A percentile compares a stretch with the other conserved stretches of the same genome.
Conservation (phyloP, 495 filamentous ascomycete species). For the Alectoria sarmentosa region DNA sequence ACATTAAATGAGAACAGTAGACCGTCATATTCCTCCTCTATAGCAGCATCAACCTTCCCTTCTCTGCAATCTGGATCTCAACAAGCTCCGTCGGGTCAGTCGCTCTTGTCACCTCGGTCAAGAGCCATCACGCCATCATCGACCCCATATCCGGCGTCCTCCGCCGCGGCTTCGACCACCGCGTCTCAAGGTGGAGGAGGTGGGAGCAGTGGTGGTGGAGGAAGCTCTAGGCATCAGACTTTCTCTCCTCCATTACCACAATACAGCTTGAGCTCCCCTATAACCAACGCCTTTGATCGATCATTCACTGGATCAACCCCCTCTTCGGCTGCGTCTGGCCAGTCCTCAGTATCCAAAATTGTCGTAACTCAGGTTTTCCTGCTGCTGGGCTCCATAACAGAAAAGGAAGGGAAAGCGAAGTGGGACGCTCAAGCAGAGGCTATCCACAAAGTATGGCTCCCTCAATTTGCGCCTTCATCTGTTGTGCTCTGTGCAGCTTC, state of each 20-base stretch:
- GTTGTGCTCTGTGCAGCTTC: neutral
- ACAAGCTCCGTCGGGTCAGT: constrained; percentile 44
- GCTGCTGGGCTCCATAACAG: constrained; percentile 85
- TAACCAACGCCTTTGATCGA: constrained; percentile 48
- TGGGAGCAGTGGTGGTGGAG: constrained; percentile 50
- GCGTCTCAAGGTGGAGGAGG: constrained; percentile 45
- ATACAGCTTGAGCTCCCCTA: constrained; percentile 56
- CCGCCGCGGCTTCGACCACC: constrained; percentile 47
- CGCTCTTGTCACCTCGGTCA: constrained; percentile 53
- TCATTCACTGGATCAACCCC: constrained; percentile 32
- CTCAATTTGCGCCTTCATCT: neutral
- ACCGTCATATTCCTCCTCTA: constrained; percentile 38
- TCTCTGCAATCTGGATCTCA: constrained; percentile 54
- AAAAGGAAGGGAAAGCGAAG: constrained; percentile 83
- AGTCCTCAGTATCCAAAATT: constrained; percentile 65
- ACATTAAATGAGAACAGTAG: constrained; percentile 42
- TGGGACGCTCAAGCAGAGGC: constrained; percentile 89
- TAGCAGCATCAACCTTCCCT: constrained; percentile 42
- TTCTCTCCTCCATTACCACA: constrained; percentile 58
- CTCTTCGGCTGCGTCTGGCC: constrained; percentile 32
- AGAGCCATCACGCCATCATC: constrained; percentile 55
- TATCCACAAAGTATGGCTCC: constrained; percentile 69
- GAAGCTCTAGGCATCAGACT: constrained; percentile 50
- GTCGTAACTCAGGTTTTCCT: constrained; percentile 92
- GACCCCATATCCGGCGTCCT: constrained; percentile 54